Base-by-base conservation (phyloP, 352 stramenopile species). In the Globisporangium canariense region DNA sequence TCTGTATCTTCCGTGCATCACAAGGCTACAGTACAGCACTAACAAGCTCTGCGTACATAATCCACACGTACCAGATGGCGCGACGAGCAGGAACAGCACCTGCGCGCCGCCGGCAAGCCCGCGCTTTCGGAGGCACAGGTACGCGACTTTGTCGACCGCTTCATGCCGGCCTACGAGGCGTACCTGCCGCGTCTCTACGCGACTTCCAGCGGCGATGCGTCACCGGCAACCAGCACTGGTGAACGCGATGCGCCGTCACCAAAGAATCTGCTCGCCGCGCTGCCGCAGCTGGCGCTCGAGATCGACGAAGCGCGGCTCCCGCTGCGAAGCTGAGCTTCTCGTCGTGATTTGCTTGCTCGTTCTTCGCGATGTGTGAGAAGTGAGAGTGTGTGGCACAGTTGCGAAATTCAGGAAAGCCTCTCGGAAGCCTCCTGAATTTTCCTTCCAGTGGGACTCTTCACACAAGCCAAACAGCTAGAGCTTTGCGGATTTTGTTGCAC, bases 111-210 rank as follows among this genome's bases (percentile, higher is more conserved):
- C 4, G 77, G 71, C 38, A 91, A 89, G 49, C 77, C 83, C 49
- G 83, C 81, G 16, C 76, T 94, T 60, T 86, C 79, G 3, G 49
- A 73, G 13, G 73, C 76, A 38, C 70, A 94, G 66, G 83, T 96
- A 50, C 76, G 77, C 36, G 85, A 93, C 71, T 96, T 96, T 70
- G 82, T 96, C 47, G 83, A 94, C 61, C 85, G 88, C 65, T 96
- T 91, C 67, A 92, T 96, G 83, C 86, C 88, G 13, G 73, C 81
- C 28, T 96, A 96, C 73, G 72, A 86, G 36, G 71, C 77, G 10
- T 96, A 94, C 60, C 60, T 93, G 16, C 62, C 70, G 16, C 66
- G 40, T 0, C 69, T 96, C 45, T 94, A 96, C 73, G 66, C 68
- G 38, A 57, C 46, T 1, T 38, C 51, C 0, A 14, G 45, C 6